Evolutionary conservation across 78 protist genomes (phyloP), one percentile per base, ranked within the genome.

Genomic region (Diacronema lutheri): DNA sequence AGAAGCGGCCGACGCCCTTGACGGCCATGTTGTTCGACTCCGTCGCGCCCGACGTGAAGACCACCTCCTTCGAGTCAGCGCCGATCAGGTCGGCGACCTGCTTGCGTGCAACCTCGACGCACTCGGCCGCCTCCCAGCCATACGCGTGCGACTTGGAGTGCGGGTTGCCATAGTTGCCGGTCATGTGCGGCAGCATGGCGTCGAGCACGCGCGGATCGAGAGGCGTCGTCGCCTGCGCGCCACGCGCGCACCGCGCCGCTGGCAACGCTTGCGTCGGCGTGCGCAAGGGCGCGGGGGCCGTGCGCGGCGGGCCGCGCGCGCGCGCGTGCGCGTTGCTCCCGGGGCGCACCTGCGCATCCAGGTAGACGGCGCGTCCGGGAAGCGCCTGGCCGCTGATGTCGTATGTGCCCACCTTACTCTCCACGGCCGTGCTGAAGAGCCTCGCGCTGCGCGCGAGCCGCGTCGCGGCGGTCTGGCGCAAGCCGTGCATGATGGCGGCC

Each of bases 161-260:
- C 29, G 99, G 96, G 84, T 98, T 98, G 80, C 99, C 99, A 74
- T 86, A 96, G 33, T 64, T 44, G 66, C 89, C 88, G 1, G 93
- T 90, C 82, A 93, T n/a, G 68, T 90, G 83, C 21, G 99, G 98
- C 69, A 97, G 29, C 99, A 98, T 98, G 35, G 94, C 92, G 81
- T 98, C 99, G 19, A 98, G 93, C 50, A 96, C 99, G 38, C 99
- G 96, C n/a, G 99, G 99, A 55, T 98, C 99, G 33, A 95, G 14
- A 35, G 97, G 97, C 11, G 96, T 91, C 26, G 99, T 97, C 65
- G 98, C 96, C 81, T 44, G 50, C 50, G 50, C 50, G 50, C 50
- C 50, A 7, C 50, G 50, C 50, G 50, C 3, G 50, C 16, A 44
- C 50, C 50, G 31, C 3, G 31, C 31, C 69, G 3, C 69, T 10